Percentiles rank a stretch among this genome's conserved stretches.
Evolutionary conservation across 306 rosid species (phyloP).

Genomic region (Prunus fruticosa): DNA sequence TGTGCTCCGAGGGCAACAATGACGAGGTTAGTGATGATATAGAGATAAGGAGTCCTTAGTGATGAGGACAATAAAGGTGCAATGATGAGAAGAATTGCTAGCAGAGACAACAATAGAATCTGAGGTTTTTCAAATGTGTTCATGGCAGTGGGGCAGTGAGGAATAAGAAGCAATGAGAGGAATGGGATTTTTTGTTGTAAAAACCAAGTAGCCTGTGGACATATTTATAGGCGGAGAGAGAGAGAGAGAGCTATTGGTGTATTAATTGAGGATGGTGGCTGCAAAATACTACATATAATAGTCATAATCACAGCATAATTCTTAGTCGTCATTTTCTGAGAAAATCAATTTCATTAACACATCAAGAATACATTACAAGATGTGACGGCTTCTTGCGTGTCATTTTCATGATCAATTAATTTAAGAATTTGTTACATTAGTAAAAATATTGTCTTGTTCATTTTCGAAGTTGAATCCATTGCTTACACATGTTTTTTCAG

Average conservation of each 20-base stretch:
- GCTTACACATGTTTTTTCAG: too few relatives aligned
- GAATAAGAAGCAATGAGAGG: slow-evolving; percentile 8
- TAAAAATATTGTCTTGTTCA: too few relatives aligned
- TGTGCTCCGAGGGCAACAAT: slow-evolving; percentile 69
- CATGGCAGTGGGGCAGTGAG: slow-evolving; percentile 23
- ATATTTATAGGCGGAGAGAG: slow-evolving; percentile 32
- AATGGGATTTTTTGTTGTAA: slow-evolving; percentile 19
- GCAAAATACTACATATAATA: neutral
- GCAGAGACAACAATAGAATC: slow-evolving; percentile 42
- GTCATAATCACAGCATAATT: neutral
- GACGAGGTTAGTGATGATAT: slow-evolving; percentile 60
- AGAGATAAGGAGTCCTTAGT: slow-evolving; percentile 48
- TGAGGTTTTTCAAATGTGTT: slow-evolving; percentile 52
- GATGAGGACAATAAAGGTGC: slow-evolving; percentile 69
- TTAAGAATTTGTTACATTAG: too few relatives aligned
- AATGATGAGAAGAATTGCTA: slow-evolving; percentile 50
- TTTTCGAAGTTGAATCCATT: too few relatives aligned
- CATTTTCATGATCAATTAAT: too few relatives aligned
- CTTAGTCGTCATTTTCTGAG: too few relatives aligned
- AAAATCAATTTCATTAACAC: too few relatives aligned
- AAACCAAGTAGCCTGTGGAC: slow-evolving; percentile 26
- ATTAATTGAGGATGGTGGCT: neutral
- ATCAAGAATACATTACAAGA: too few relatives aligned
- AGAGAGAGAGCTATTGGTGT: neutral
- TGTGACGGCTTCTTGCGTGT: too few relatives aligned